Evolutionary conservation across 2,329 filamentous ascomycete genomes (phyloP).

Genomic region (Alternaria sp.): DNA sequence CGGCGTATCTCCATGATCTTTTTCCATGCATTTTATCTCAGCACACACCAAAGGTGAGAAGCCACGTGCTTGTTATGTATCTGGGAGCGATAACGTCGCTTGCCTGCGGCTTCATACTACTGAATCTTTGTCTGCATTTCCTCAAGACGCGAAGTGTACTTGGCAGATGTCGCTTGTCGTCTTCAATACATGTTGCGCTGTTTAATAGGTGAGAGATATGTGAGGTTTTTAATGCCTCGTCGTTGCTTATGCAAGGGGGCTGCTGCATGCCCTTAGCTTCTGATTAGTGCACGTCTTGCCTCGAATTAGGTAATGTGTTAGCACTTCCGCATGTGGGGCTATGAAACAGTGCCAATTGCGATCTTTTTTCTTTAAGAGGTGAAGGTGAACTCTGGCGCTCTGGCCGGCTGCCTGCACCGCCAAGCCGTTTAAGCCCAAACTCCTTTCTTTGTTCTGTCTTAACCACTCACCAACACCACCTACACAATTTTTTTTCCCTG

Average conservation of each 20-base stretch:
- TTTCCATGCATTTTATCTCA: not conserved
- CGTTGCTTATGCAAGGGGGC: slow-evolving; percentile 17
- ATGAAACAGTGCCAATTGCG: not conserved
- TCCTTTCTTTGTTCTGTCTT: slow-evolving; percentile 8
- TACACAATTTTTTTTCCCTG: slow-evolving; percentile 9
- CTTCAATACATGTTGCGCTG: not conserved
- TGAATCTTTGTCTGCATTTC: not conserved
- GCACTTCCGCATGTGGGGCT: not conserved
- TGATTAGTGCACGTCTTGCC: slow-evolving; percentile 5
- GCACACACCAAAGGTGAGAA: not conserved
- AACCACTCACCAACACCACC: not conserved
- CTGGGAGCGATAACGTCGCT: not conserved
- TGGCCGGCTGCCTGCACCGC: slow-evolving; percentile 10
- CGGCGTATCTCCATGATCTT: slow-evolving; percentile 5
- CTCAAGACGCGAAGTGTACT: not conserved
- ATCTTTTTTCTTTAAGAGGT: not conserved
- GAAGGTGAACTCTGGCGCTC: slow-evolving; percentile 14
- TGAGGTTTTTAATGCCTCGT: not conserved
- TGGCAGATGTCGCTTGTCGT: not conserved
- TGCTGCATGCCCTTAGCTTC: not conserved
- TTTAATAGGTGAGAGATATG: not conserved
- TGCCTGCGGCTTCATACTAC: not conserved
- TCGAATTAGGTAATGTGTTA: slow-evolving; percentile 11
- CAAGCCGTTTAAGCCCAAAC: slow-evolving; percentile 3
- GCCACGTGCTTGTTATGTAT: not conserved